Percentiles rank a stretch among this genome's conserved stretches.
Evolutionary conservation across 257 asterid genomes (phyloP).

Genomic region (Leptodermis oblonga): DNA sequence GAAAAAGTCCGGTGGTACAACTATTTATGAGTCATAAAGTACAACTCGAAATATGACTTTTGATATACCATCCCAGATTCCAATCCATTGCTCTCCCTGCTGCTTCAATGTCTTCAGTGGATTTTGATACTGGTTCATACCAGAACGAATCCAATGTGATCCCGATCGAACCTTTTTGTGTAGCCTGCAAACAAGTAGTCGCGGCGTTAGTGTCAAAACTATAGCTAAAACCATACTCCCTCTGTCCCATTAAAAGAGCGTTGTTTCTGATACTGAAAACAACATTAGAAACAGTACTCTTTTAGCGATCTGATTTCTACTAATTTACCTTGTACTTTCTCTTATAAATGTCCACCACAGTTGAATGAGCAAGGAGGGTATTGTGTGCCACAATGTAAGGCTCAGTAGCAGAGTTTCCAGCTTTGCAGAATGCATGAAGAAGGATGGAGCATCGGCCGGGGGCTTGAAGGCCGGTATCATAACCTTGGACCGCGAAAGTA

Average conservation of each 20-base stretch:
- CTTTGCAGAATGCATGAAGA: slow-evolving; percentile 47
- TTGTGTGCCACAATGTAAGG: slow-evolving; percentile 76
- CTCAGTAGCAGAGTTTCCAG: slow-evolving; percentile 78
- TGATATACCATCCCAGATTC: slow-evolving; percentile 87
- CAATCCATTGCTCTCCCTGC: slow-evolving; percentile 67
- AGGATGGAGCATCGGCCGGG: slow-evolving; percentile 73
- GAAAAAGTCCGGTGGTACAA: too few relatives aligned
- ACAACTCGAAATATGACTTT: too few relatives aligned
- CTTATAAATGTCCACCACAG: slow-evolving; percentile 51
- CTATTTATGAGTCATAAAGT: too few relatives aligned
- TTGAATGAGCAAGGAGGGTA: slow-evolving; percentile 60
- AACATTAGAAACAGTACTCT: too few relatives aligned
- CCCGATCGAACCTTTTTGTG: slow-evolving; percentile 64
- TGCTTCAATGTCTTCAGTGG: slow-evolving; percentile 51
- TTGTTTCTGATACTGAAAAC: too few relatives aligned
- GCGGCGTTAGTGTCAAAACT: background rate
- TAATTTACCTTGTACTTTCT: slow-evolving; percentile 53
- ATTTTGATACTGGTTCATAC: slow-evolving; percentile 58
- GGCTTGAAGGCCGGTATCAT: slow-evolving; percentile 67
- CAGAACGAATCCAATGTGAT: slow-evolving; percentile 61
- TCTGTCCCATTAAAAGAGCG: too few relatives aligned
- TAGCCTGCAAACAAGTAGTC: slow-evolving; percentile 27
- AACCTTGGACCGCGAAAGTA: slow-evolving; percentile 67
- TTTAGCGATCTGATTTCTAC: background rate
- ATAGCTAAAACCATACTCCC: background rate